Evolutionary conservation across 306 rosid genomes (phyloP), one percentile per base, ranked within the genome.

Genomic region (Hippophae rhamnoides): DNA sequence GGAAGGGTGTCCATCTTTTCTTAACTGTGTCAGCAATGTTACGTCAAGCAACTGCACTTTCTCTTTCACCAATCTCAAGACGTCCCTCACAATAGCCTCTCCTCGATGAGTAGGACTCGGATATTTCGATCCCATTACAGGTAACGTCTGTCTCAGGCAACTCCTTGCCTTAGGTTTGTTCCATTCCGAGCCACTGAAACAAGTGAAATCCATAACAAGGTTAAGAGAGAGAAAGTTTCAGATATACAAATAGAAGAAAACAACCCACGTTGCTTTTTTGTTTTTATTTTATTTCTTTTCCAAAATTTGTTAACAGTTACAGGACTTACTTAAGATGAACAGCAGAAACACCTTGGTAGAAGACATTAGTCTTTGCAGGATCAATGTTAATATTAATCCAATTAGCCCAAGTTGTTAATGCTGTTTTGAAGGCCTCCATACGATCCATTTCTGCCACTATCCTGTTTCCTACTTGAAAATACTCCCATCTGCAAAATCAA

Each of bases 261-360:
- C 0, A 31, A 31, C 38, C 38, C 38, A 31, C 38, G 5, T 31
- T 31, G 38, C 3, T 4, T 31, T 31, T 31, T 31, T 31, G 3
- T 31, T 31, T 31, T 31, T 18, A 18, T 18, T 18, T 18, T 18
- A 18, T 18, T 31, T 31, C 38, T 4, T 31, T 31, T 31, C 38
- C 38, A 31, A 31, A 1, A 31, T 31, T 2, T 31, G 51, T 10
- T 47, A 0, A 47, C 18, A 13, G 13, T 14, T 41, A 41, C 50
- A 42, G 47, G 61, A 61, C 82, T 74, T 69, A 89, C 94, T 59
- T 72, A n/a, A 53, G 10, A 70, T 89, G 94, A 46, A 69, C 61
- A 0, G 94, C 86, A 45, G 94, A 77, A 71, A 89, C 76, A 49
- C 96, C 96, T 64, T 85, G 94, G 46, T 74, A 89, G n/a, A 89